Conservation (phyloP, 208 protist genomes). For the Trypanosoma congolense region DNA sequence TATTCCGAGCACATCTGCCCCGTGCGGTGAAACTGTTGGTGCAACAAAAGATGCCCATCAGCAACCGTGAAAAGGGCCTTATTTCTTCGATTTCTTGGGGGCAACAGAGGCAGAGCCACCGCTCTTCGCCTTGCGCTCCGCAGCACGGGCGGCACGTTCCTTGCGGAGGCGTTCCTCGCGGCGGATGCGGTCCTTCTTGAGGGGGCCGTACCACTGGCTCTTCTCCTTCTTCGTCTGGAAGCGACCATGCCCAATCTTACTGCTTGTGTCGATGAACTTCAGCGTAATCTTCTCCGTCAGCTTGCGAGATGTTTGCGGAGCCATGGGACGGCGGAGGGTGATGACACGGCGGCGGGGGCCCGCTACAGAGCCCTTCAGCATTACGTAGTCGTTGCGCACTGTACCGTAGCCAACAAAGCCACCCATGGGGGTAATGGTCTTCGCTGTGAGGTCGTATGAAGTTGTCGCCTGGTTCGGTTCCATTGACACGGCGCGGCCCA, state of each 20-base stretch:
- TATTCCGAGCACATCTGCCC: not conserved
- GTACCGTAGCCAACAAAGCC: constrained; percentile 99
- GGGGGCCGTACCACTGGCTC: constrained; percentile 93
- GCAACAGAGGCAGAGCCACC: constrained; percentile 10
- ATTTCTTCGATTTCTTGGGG: constrained; percentile 26
- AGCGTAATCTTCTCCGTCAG: constrained; percentile 91
- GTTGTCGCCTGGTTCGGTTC: constrained; percentile 90
- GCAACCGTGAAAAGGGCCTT: too few relatives aligned
- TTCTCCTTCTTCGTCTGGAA: constrained; percentile 99
- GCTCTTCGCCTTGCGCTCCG: constrained; percentile 62
- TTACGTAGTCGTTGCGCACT: constrained; percentile 97
- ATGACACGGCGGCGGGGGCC: constrained; percentile 96
- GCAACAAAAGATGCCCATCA: too few relatives aligned
- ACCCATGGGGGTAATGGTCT: constrained; percentile 99
- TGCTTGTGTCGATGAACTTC: constrained; percentile 99
- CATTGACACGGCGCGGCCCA: constrained; percentile 86
- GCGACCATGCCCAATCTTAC: constrained; percentile 98
- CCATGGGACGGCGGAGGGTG: constrained; percentile 97
- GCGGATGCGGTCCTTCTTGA: constrained; percentile 91
- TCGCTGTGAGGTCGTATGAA: constrained; percentile 97
- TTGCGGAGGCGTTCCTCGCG: constrained; percentile 79
- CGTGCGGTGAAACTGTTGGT: not conserved
- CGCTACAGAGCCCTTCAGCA: constrained; percentile 95
- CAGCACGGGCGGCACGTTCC: constrained; percentile 75
- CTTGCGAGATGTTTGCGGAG: constrained; percentile 75